Conservation (phyloP, 169 alveolate genomes). For the Fabrea salina region DNA sequence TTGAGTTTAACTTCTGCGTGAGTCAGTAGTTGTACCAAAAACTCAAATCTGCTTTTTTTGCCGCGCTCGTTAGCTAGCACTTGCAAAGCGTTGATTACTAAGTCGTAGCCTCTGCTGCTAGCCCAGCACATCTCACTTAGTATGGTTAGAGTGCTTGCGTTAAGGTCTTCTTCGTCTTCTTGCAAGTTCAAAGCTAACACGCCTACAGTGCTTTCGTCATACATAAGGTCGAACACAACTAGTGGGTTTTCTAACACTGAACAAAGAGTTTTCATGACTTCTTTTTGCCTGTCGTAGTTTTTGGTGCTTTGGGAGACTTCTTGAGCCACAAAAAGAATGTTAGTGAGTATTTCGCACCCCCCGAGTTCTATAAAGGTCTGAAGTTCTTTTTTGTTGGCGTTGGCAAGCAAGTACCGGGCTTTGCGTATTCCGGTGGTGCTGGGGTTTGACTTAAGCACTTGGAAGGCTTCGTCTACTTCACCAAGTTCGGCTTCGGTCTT, state of each 20-base stretch:
- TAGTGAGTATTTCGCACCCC: neutral
- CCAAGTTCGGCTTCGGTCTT: neutral
- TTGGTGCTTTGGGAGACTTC: neutral
- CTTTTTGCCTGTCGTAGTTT: neutral
- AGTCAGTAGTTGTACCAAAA: neutral
- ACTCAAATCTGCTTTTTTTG: neutral
- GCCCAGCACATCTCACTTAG: neutral
- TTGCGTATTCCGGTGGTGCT: neutral
- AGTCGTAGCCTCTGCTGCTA: neutral
- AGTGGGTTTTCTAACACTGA: neutral
- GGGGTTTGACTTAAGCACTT: conserved; percentile 4
- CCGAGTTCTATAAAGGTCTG: neutral
- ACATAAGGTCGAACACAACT: neutral
- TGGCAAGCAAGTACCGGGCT: neutral
- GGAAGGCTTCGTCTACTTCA: neutral
- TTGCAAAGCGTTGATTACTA: conserved; percentile 14
- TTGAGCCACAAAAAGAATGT: neutral
- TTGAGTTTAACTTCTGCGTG: neutral
- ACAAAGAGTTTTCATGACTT: neutral
- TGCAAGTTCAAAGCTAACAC: neutral
- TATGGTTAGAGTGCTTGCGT: neutral
- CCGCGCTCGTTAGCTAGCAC: neutral
- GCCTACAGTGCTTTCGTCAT: conserved; percentile 18
- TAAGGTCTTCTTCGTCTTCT: neutral
- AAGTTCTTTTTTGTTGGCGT: neutral